Evolutionary conservation across 306 rosid species (phyloP), one percentile per base, ranked within the genome.

Genomic region (Dalbergia cochinchinensis): DNA sequence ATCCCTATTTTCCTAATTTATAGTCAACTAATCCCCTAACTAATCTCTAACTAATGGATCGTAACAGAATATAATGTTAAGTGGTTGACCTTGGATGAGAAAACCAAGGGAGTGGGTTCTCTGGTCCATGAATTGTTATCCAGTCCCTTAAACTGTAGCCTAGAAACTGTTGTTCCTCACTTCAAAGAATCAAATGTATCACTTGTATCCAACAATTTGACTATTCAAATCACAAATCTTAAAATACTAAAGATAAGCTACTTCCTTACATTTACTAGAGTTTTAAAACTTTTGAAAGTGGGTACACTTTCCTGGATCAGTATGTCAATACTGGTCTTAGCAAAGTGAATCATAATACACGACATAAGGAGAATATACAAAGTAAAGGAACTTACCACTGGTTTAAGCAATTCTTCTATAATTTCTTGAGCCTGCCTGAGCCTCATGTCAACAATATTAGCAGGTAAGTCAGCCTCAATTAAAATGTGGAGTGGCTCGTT

Each of bases 391-490:
- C 80, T 85, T 87, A 94, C 98, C 92, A 94, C 98, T 55, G 98
- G 98, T 83, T 94, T 94, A 85, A 94, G 98, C 79, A 94, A 82
- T 87, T 94, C 97, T 86, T 94, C 97, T 5, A 94, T 94, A 71
- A 94, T 91, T 85, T 94, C 98, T 72, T 92, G 98, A 9, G 98
- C 98, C 87, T 94, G 98, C 79, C 96, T 88, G 86, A 94, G 93
- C 88, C 92, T 91, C 18, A 90, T 44, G 69, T 92, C 98, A 81
- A 89, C 92, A 78, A 94, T 65, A 83, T 86, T 94, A 72, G 90
- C 96, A 76, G 97, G 97, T 63, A 94, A 89, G 81, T 94, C 98
- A 15, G 94, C 98, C 83, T 94, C 98, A 33, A 94, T 92, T 78
- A 94, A 85, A 78, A 94, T 94, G 83, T 94, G 98, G 53, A 94